These are phyloP conservation scores for Fistulinella prunicolor DNA, from an alignment of 768 basidiomycete species.

Conservation along the genomic window DNA sequence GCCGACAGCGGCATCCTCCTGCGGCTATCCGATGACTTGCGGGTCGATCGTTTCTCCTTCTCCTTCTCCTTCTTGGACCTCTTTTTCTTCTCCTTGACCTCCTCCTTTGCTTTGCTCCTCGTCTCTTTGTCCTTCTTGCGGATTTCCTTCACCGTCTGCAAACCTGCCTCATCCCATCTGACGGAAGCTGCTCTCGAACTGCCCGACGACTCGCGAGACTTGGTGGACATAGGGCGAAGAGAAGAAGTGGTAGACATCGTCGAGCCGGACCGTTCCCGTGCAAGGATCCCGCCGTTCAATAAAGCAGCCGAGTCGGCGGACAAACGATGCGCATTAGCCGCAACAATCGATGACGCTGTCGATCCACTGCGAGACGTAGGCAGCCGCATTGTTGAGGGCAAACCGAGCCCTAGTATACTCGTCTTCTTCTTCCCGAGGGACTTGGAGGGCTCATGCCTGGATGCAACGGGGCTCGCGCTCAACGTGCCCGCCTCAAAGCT, in stretches of 20 bases:
- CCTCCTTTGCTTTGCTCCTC: constrained; percentile 35
- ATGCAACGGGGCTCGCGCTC: constrained; percentile 34
- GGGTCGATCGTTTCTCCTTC: constrained; percentile 29
- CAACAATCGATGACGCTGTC: constrained; percentile 33
- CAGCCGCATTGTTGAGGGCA: constrained; percentile 54
- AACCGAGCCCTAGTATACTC: constrained; percentile 57
- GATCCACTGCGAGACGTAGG: constrained; percentile 37
- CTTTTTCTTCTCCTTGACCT: constrained; percentile 30
- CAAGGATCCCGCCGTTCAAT: constrained; percentile 30
- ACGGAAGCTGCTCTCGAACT: constrained; percentile 46
- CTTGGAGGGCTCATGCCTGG: constrained; percentile 23
- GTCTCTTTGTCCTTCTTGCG: constrained; percentile 38
- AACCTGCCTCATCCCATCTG: constrained; percentile 48
- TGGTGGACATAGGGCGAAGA: constrained; percentile 45
- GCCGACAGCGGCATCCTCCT: constrained; percentile 53
- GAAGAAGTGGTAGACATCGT: constrained; percentile 42
- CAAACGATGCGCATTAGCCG: constrained; percentile 19
- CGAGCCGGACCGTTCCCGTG: constrained; percentile 37
- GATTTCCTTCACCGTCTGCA: constrained; percentile 48
- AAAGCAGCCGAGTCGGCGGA: constrained; percentile 34
- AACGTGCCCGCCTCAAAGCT: constrained; percentile 68
- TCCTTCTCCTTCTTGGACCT: constrained; percentile 23
- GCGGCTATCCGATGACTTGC: constrained; percentile 48
- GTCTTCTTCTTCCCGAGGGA: constrained; percentile 55
- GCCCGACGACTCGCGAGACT: constrained; percentile 38